A percentile compares a stretch with the other conserved stretches of the same genome.
phyloP scores from a whole-genome alignment of 345 rosid genomes.

The Populus davidiana region DNA sequence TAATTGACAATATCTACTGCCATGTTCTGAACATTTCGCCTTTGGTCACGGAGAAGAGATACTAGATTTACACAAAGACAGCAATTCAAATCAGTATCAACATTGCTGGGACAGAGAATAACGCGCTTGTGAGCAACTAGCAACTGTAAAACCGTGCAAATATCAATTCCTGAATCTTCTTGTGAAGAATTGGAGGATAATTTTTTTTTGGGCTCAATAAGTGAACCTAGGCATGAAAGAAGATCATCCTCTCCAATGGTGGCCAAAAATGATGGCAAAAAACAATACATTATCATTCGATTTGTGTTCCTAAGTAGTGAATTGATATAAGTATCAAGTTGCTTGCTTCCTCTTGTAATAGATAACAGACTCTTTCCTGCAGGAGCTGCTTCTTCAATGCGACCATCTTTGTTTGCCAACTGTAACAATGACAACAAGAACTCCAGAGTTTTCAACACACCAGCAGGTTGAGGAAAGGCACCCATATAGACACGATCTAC shows the following conservation, averaged over 20 bases:
- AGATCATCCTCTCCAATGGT: constrained; percentile 82
- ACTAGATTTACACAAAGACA: constrained; percentile 86
- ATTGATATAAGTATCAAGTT: constrained; percentile 85
- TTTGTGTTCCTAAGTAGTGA: constrained; percentile 89
- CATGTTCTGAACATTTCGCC: constrained; percentile 76
- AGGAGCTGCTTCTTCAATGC: constrained; percentile 86
- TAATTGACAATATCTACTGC: constrained; percentile 83
- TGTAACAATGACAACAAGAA: constrained; percentile 94
- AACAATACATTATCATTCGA: constrained; percentile 86
- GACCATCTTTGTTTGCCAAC: constrained; percentile 95
- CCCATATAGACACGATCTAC: constrained; percentile 98
- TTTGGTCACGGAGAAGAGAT: constrained; percentile 73
- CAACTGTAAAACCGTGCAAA: constrained; percentile 79
- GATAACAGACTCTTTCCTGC: constrained; percentile 87
- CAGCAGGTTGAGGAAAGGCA: constrained; percentile 85
- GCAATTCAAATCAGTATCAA: constrained; percentile 89
- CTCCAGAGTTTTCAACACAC: constrained; percentile 77
- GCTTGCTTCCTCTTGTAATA: constrained; percentile 74
- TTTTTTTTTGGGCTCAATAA: constrained; percentile 64
- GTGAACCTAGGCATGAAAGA: constrained; percentile 73
- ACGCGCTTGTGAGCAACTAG: constrained; percentile 86
- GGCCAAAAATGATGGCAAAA: constrained; percentile 84
- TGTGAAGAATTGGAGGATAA: constrained; percentile 40
- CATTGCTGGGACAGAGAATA: constrained; percentile 91
- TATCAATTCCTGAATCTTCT: constrained; percentile 75